phyloP scores from a whole-genome alignment of 805 yeast genomes.

The Candida quercuum region DNA sequence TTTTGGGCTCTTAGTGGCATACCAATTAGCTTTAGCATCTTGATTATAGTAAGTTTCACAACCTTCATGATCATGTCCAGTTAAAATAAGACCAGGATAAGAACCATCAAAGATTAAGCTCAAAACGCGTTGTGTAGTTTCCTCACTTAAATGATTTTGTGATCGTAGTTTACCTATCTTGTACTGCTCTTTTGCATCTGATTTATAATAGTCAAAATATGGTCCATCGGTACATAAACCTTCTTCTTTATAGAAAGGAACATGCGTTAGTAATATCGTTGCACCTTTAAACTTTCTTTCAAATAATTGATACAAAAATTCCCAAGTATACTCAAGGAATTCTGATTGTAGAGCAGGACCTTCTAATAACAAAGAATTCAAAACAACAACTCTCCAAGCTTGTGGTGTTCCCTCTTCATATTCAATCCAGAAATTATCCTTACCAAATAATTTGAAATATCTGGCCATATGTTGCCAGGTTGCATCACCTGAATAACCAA shows the following conservation, averaged over 20 bases:
- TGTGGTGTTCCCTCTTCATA: slow-evolving; percentile 56
- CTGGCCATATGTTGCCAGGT: slow-evolving; percentile 87
- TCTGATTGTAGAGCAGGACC: slow-evolving; percentile 84
- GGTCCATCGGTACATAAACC: slow-evolving; percentile 92
- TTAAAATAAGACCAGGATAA: slow-evolving; percentile 73
- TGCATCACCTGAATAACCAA: slow-evolving; percentile 93
- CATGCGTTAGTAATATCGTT: slow-evolving; percentile 80
- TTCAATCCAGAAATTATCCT: slow-evolving; percentile 77
- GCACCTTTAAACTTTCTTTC: slow-evolving; percentile 62
- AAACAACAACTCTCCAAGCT: slow-evolving; percentile 86
- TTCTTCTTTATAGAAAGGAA: slow-evolving; percentile 77
- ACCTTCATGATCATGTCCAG: slow-evolving; percentile 97
- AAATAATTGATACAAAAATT: slow-evolving; percentile 59
- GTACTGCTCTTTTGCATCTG: slow-evolving; percentile 54
- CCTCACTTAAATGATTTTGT: slow-evolving; percentile 77
- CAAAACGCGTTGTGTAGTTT: slow-evolving; percentile 61
- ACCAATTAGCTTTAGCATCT: slow-evolving; percentile 46
- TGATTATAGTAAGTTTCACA: slow-evolving; percentile 67
- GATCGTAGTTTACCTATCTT: slow-evolving; percentile 69
- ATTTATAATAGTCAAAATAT: slow-evolving; percentile 51
- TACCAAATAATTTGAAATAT: slow-evolving; percentile 70
- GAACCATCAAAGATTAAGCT: slow-evolving; percentile 63
- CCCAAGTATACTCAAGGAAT: slow-evolving; percentile 62
- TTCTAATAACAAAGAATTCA: slow-evolving; percentile 79
- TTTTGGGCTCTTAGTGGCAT: slow-evolving; percentile 40